phyloP scores from a whole-genome alignment of 2,329 filamentous ascomycete genomes.

The Botrytis byssoidea region DNA sequence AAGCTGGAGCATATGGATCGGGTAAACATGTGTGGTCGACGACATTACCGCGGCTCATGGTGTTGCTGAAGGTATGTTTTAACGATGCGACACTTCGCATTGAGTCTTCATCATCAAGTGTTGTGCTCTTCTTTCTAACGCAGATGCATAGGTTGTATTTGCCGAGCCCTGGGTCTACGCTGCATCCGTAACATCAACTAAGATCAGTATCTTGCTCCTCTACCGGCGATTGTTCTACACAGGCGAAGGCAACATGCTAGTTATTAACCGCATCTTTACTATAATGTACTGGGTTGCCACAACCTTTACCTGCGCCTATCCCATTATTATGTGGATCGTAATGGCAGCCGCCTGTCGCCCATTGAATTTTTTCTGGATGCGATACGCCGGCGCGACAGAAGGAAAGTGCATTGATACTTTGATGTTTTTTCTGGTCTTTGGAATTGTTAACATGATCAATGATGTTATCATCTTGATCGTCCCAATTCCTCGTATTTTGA shows the following conservation, averaged over 20 bases:
- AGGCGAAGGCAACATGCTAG: not conserved
- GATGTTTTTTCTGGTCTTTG: constrained; percentile 3
- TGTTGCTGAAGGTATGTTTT: constrained; percentile 6
- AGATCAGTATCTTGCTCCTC: constrained; percentile 11
- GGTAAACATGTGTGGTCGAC: constrained; percentile 14
- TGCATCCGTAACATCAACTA: constrained; percentile 16
- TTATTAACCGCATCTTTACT: constrained; percentile 9
- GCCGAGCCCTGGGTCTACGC: constrained; percentile 17
- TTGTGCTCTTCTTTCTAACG: constrained; percentile 2
- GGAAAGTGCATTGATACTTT: not conserved
- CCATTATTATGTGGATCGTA: constrained; percentile 13
- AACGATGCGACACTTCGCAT: not conserved
- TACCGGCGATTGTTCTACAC: constrained; percentile 15
- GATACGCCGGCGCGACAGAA: constrained; percentile 7
- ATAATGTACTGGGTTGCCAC: constrained; percentile 6
- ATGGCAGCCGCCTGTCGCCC: constrained; percentile 9
- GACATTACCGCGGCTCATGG: constrained; percentile 14
- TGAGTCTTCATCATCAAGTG: not conserved
- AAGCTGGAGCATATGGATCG: constrained; percentile 11
- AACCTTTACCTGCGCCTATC: constrained; percentile 9
- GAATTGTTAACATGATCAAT: constrained; percentile 13
- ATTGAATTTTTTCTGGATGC: constrained; percentile 6
- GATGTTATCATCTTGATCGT: constrained; percentile 16
- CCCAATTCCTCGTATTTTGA: constrained; percentile 12
- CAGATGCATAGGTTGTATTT: constrained; percentile 4